Base-by-base conservation (phyloP, 805 yeast genomes). In the Wickerhamomyces rabaulensis region DNA sequence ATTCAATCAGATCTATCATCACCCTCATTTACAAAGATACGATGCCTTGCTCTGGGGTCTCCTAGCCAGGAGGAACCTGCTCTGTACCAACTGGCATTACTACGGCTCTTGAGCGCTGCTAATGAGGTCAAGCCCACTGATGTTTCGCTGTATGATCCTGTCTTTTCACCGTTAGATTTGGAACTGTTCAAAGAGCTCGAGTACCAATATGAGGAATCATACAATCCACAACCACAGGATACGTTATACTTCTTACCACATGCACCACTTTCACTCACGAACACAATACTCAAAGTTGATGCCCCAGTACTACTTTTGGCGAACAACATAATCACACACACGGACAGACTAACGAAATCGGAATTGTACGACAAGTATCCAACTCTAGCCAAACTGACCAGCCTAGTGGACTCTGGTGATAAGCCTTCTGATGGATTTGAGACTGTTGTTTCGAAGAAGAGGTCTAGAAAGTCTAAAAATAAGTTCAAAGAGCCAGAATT, bases 31-130 rank as follows among this genome's bases (percentile, higher is more conserved):
- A 50, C 44, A 2, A 53, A 48, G 23, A 71, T 87, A 50, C 67
- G 89, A 54, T 86, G 92, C 55, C 62, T 87, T 26, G 95, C 92
- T 0, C 65, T 87, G 19, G 95, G 95, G 0, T 71, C 80, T 6
- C 85, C 88, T 4, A 62, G 75, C 13, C 75, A 75, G 7, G 82
- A 78, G 45, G 61, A 57, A n/a, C 75, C 77, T 21, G 84, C 92
- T 2, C 64, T 79, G 37, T 84, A 74, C 60, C 95, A 87, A 62
- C 58, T 85, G 9, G 90, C 89, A 1, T 61, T 79, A 41, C 58
- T 85, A 22, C 46, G 67, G n/a, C 68, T 74, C 17, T 37, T 85
- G 2, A 60, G 62, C 0, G 64, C 64, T 3, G 49, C 52, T 7
- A 48, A 62, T 10, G 40, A 53, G 0, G 47, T 69, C 13, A 27